Base-by-base conservation (phyloP, 352 stramenopile genomes). In the Phytophthora pistaciae region DNA sequence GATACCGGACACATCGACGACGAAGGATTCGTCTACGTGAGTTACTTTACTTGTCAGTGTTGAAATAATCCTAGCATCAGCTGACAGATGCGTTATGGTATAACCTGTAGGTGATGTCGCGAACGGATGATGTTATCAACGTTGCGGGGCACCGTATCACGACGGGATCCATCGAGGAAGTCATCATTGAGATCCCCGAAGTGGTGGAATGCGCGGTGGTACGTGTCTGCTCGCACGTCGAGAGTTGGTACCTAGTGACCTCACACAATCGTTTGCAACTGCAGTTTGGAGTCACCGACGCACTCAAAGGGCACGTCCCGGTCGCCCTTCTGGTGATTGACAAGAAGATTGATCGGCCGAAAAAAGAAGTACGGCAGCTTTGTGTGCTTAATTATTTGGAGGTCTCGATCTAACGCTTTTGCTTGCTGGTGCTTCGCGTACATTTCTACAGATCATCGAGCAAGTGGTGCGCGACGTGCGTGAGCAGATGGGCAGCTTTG, bases 101-200 rank as follows among this genome's bases (percentile, higher is more conserved):
- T 46, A 46, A 61, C 44, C 36, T 40, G 27, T 60, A 92, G 84
- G 91, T 98, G 36, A 98, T 98, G 91, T 92, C 85, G 10, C 75
- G 94, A 71, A 96, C 87, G 7, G 93, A 98, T 75, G 93, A 98
- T 68, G 84, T 97, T 46, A 97, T 98, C 61, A 98, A 98, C 56
- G 90, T 95, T 33, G 84, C 91, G 0, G 93, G 91, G 6, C 93
- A 98, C 62, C 81, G 93, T 18, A 82, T 98, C 5, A 91, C 80
- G 48, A 97, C 91, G 18, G 93, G 91, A 46, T 87, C 82, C 11
- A 96, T 98, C 46, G 94, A 98, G 82, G 91, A 97, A 72, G 86
- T 94, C 16, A 80, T 98, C 25, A 83, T 95, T 63, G 71, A 83
- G 55, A 91, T 97, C 52, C 78, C 82, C 6, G 85, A 94, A 66